A percentile compares a stretch with the other conserved stretches of the same genome.
phyloP scores from a whole-genome alignment of 352 stramenopile species.

The Pythium grandisporangium region DNA sequence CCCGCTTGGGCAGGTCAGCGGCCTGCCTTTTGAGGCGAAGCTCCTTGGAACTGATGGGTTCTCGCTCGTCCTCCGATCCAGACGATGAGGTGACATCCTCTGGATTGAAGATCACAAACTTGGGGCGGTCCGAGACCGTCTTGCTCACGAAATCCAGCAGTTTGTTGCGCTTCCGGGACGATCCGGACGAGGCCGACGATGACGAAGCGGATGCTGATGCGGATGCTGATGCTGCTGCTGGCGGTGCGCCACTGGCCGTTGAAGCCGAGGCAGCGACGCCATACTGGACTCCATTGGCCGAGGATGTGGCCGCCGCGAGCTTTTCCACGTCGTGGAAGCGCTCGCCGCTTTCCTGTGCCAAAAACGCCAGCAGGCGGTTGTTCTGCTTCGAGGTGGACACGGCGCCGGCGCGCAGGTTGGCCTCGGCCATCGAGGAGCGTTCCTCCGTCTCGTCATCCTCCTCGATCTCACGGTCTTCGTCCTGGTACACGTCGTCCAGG shows the following conservation, averaged over 20 bases:
- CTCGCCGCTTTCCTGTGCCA: constrained; percentile 40
- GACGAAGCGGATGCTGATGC: constrained; percentile 12
- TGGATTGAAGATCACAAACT: constrained; percentile 46
- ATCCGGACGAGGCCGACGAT: background rate
- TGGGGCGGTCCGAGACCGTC: constrained; percentile 29
- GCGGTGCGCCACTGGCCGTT: constrained; percentile 2
- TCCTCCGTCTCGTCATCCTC: constrained; percentile 12
- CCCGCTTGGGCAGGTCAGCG: background rate
- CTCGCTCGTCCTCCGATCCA: constrained; percentile 7
- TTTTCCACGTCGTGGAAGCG: constrained; percentile 25
- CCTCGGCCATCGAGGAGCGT: constrained; percentile 16
- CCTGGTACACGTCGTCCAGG: constrained; percentile 59
- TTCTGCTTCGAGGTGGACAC: constrained; percentile 21
- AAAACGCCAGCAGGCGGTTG: constrained; percentile 47
- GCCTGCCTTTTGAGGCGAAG: constrained; percentile 11
- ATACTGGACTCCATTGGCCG: background rate
- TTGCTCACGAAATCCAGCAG: constrained; percentile 55
- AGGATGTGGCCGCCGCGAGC: background rate
- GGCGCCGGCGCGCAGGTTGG: constrained; percentile 2
- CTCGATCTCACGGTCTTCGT: constrained; percentile 33
- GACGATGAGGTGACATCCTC: constrained; percentile 21
- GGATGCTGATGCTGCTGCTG: constrained; percentile 7
- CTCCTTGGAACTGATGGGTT: constrained; percentile 6
- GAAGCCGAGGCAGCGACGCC: no score
- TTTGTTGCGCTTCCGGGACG: constrained; percentile 14